Evolutionary conservation across 208 protist genomes (phyloP), one percentile per base, ranked within the genome.

Genomic region (Tritrichomonas musculus): DNA sequence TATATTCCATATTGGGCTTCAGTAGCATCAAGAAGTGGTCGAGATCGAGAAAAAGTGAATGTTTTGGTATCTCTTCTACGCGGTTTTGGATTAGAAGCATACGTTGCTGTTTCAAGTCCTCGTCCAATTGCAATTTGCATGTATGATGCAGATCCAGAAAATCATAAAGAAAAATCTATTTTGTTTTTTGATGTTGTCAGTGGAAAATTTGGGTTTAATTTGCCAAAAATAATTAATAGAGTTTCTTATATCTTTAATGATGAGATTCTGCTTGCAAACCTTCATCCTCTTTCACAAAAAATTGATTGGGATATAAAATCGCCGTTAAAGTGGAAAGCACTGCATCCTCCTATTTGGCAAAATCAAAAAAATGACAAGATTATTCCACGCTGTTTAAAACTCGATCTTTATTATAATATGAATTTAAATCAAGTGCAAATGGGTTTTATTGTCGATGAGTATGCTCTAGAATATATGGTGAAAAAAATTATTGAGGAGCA

Each of bases 241-340:
- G n/a, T 88, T 57, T 88, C 77, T 33, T 88, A 55, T 88, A 44
- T 88, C 4, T 88, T 57, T 50, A 88, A 88, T 88, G 77, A 88
- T 57, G 5, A 25, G n/a, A 33, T 47, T 9, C 9, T 88, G 1
- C 41, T n/a, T 88, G 77, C 47, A 50, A 88, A 88, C n/a, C 39
- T 88, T 14, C n/a, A 57, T 88, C 77, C 77, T 41, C 25, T 53
- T 25, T 33, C 47, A 14, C 5, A 60, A 22, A 44, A 82, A 25
- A 14, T 88, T 36, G 41, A 88, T n/a, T 88, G 77, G 77, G 77
- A 88, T 88, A 49, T 88, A 22, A 57, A 88, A 20, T 47, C 33
- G 3, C 77, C 77, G 57, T 27, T 88, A 33, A 49, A 49, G 14
- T 88, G 77, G 77, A 88, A 88, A 50, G 17, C 11, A 22, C 53